Evolutionary conservation across 169 alveolate species (phyloP), one percentile per base, ranked within the genome.

Genomic region (Cryptosporidium viatorum): DNA sequence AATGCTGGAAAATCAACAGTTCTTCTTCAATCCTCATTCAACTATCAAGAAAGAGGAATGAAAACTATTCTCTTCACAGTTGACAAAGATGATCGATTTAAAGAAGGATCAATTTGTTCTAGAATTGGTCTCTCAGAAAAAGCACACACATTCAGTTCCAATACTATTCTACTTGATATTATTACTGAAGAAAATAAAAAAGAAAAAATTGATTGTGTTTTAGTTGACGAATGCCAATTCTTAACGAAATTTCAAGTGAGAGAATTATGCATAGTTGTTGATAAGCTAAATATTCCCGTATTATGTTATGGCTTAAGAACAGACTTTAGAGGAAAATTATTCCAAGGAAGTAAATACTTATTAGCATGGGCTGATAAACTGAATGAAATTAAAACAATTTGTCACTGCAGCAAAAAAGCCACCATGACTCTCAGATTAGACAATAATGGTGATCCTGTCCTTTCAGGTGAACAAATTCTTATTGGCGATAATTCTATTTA

Each of bases 311-410:
- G 89, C 18, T 33, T 80, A 16, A 80, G 89, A 48, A 80, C 80
- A 3, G 89, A 80, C 31, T 80, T 80, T 43, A 14, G n/a, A 29
- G 89, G 89, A 26, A 23, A 80, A 29, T 65, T 80, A 39, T 80
- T 80, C 35, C 8, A 59, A 9, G 89, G 89, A 59, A 80, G 89
- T 41, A 59, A 80, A 67, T 80, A 80, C 50, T 31, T 80, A 26
- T 45, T 80, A 45, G 89, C 89, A 62, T 80, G 89, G 89, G 73
- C 80, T 14, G 89, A 80, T 31, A 80, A 80, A 50, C 62, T 80
- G 5, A 80, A 5, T 43, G 89, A 80, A 65, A 41, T 80, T 2
- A 80, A 80, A n/a, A 80, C 89, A 9, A 80, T 80, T 18, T 80
- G 89, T 62, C 75, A 65, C 43, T 80, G 89, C 14, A 45, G 89